Percentiles rank a stretch among this genome's conserved stretches.
Conservation (phyloP, 208 protist species). For the Trypanosoma grayi region DNA sequence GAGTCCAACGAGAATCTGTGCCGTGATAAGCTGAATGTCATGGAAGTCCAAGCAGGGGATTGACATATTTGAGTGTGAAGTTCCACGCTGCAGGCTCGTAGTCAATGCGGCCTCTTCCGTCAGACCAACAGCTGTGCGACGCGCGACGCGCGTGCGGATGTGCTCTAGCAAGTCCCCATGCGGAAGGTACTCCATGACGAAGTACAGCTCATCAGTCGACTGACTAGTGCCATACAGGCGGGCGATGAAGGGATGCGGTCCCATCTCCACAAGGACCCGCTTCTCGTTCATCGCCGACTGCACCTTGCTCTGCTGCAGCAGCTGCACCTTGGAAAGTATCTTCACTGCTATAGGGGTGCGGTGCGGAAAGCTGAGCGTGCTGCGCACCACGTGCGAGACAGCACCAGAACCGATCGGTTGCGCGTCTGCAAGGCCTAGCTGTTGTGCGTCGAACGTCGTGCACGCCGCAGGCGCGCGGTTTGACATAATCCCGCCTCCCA, state of each 20-base stretch:
- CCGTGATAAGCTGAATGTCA: conserved; percentile 82
- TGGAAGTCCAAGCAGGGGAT: conserved; percentile 73
- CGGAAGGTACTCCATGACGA: conserved; percentile 92
- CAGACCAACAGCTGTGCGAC: not conserved
- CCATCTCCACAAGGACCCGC: conserved; percentile 53
- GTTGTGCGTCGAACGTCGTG: conserved; percentile 42
- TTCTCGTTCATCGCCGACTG: conserved; percentile 85
- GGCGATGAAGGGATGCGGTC: conserved; percentile 71
- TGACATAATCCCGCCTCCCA: not conserved
- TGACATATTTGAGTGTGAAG: conserved; percentile 18
- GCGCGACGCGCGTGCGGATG: conserved; percentile 43
- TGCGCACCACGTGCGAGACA: conserved; percentile 74
- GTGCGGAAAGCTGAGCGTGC: conserved; percentile 28
- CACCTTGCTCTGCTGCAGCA: conserved; percentile 86
- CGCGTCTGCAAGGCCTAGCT: conserved; percentile 60
- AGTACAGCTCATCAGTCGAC: conserved; percentile 90
- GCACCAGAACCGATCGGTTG: conserved; percentile 77
- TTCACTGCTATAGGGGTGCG: conserved; percentile 74
- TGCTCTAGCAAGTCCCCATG: conserved; percentile 92
- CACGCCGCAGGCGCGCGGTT: not conserved
- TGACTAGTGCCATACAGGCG: conserved; percentile 88
- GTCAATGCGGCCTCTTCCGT: not conserved
- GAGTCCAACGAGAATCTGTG: conserved; percentile 74
- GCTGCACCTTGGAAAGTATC: conserved; percentile 83
- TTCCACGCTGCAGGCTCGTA: conserved; percentile 9